Conservation (phyloP, 1,284 basidiomycete genomes). For the Ceratobasidium sp. region DNA sequence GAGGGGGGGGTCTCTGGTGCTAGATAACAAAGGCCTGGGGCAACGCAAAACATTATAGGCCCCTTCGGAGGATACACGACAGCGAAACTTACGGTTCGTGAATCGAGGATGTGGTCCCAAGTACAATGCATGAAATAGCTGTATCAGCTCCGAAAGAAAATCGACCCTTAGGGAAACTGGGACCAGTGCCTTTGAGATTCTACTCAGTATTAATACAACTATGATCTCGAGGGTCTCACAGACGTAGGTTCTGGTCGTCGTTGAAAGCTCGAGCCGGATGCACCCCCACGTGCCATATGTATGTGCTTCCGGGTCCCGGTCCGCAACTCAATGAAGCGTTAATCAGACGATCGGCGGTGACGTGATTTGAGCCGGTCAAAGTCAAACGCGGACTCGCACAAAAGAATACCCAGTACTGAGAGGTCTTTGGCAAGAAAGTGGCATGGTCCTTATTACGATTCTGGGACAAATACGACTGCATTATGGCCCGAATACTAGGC, state of each 20-base stretch:
- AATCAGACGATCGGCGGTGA: neutral
- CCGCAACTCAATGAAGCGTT: neutral
- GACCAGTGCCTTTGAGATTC: neutral
- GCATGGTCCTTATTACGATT: neutral
- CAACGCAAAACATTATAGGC: neutral
- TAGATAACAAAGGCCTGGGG: neutral
- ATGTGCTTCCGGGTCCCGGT: neutral
- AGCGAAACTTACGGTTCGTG: neutral
- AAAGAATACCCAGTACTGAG: no score
- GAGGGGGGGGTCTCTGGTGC: neutral
- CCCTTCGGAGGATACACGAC: no score
- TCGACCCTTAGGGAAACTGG: neutral
- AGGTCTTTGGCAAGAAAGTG: no score
- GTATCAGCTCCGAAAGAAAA: neutral
- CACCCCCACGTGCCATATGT: neutral
- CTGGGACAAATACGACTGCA: neutral
- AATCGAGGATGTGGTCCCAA: neutral
- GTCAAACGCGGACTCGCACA: no score
- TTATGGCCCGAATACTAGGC: neutral
- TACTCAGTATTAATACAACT: neutral
- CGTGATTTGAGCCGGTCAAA: no score
- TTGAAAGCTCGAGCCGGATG: neutral
- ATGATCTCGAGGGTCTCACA: neutral
- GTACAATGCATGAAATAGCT: neutral
- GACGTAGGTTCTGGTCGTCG: neutral